phyloP scores from a whole-genome alignment of 768 basidiomycete genomes.

The Naganishia friedmannii region DNA sequence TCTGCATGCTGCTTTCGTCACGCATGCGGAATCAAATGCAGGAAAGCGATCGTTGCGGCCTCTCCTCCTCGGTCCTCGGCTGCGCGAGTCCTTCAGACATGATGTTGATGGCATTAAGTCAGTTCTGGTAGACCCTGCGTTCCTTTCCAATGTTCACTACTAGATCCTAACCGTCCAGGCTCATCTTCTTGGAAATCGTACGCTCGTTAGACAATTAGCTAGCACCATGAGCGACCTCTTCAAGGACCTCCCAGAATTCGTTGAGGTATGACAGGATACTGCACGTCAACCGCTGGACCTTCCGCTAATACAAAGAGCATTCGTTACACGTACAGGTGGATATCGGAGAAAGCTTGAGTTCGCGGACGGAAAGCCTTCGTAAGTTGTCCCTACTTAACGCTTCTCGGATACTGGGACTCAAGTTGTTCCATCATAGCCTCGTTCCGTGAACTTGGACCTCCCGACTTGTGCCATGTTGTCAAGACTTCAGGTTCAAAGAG shows the following conservation, averaged over 20 bases:
- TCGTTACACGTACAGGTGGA: constrained; percentile 58
- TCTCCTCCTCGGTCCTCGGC: too few species aligned
- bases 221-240: constrained; percentile 54
- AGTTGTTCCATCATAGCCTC: constrained; percentile 61
- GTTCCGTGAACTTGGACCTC: constrained; percentile 94
- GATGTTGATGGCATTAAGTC: too few species aligned
- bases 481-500: constrained; percentile 75
- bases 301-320: not conserved
- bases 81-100: too few species aligned
- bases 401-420: not conserved
- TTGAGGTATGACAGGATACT: constrained; percentile 64
- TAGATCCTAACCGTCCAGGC: too few species aligned
- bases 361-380: constrained; percentile 90
- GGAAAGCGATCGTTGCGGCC: too few species aligned
- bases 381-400: constrained; percentile 45
- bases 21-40: too few species aligned
- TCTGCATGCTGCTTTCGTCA: too few species aligned
- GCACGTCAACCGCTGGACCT: not conserved
- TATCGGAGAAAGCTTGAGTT: constrained; percentile 80
- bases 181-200: too few species aligned
- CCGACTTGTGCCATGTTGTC: constrained; percentile 91
- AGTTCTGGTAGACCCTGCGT: too few species aligned
- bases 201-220: too few species aligned
- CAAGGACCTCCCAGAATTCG: constrained; percentile 88
- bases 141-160: too few species aligned